Evolutionary conservation across 345 rosid genomes (phyloP), one percentile per base, ranked within the genome.

Genomic region (Salix dunnii): DNA sequence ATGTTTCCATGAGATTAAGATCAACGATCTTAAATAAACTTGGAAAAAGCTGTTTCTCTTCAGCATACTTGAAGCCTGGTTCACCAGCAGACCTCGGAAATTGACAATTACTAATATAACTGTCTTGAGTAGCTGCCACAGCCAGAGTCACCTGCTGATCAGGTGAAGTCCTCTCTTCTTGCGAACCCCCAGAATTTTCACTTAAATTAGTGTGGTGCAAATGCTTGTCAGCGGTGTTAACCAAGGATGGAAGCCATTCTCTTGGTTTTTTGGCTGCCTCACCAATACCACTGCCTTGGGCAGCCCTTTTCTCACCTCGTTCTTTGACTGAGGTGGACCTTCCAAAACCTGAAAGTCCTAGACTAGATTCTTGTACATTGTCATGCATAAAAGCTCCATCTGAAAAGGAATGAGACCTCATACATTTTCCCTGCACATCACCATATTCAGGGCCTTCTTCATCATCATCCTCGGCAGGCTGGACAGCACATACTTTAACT

Each of bases 1-100:
- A 84, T 46, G 87, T 74, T 89, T 89, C 92, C 84, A 91, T 89
- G 77, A 93, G 91, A 82, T 96, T 96, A 79, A 96, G 91, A 80
- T 96, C 99, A 69, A 91, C 93, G 21, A 90, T 96, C 89, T 92
- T 96, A 83, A 91, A 93, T 70, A 97, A 87, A 85, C 90, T 83
- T 8, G 95, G 94, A 80, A 89, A 85, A 78, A 91, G 86, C 82
- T 90, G 91, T 77, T 88, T 91, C 83, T 96, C 98, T 86, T 87
- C 88, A 40, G 91, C 79, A 85, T 81, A 85, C 74, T 73, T 84
- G 35, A 77, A 68, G 67, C 86, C 72, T 55, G 89, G 28, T 67
- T 82, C 88, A 72, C 77, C 81, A 28, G 42, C 83, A 65, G 53
- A 72, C 64, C 73, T 78, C 49, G 84, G 71, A 68, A 80, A 82